phyloP scores from a whole-genome alignment of 139 green algal genomes.

The Diplosphaera chodatii region DNA sequence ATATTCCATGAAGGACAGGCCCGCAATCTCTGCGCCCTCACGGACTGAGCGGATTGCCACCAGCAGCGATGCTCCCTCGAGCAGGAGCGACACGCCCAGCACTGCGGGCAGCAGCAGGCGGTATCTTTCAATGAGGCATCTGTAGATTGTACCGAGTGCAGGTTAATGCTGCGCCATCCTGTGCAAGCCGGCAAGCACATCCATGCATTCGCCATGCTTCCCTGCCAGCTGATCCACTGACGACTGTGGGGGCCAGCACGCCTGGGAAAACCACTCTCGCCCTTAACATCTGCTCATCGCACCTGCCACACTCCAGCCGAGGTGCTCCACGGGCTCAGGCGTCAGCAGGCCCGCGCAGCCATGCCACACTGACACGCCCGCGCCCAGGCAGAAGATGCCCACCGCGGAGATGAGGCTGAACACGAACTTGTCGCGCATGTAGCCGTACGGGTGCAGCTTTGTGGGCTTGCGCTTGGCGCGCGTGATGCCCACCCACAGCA shows the following conservation, averaged over 20 bases:
- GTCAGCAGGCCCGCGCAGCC: slow-evolving; percentile 60
- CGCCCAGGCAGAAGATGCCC: slow-evolving; percentile 88
- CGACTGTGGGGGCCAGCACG: too few species aligned
- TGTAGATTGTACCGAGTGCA: too few species aligned
- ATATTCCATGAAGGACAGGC: slow-evolving; percentile 53
- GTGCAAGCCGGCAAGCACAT: too few species aligned
- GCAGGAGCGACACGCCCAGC: slow-evolving; percentile 54
- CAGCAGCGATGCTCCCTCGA: slow-evolving; percentile 74
- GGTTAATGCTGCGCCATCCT: too few species aligned
- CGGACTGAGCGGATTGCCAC: slow-evolving; percentile 62
- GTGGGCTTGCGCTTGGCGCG: slow-evolving; percentile 53
- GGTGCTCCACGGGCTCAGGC: slow-evolving; percentile 31
- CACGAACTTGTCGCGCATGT: slow-evolving; percentile 86
- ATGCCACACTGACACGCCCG: slow-evolving; percentile 76
- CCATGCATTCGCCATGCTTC: too few species aligned
- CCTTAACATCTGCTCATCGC: too few species aligned
- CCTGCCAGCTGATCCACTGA: too few species aligned
- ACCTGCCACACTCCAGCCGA: slow-evolving; percentile 26
- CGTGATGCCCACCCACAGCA: slow-evolving; percentile 70
- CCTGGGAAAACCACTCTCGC: too few species aligned
- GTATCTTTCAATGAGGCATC: too few species aligned
- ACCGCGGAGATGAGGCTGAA: slow-evolving; percentile 86
- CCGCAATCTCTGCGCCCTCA: slow-evolving; percentile 30
- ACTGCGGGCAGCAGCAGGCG: slow-evolving; percentile 34
- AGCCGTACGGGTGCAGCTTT: slow-evolving; percentile 79